These are phyloP conservation scores for Arabidopsis hybrid DNA, from an alignment of 441 rosid genomes.

Conservation along the genomic window DNA sequence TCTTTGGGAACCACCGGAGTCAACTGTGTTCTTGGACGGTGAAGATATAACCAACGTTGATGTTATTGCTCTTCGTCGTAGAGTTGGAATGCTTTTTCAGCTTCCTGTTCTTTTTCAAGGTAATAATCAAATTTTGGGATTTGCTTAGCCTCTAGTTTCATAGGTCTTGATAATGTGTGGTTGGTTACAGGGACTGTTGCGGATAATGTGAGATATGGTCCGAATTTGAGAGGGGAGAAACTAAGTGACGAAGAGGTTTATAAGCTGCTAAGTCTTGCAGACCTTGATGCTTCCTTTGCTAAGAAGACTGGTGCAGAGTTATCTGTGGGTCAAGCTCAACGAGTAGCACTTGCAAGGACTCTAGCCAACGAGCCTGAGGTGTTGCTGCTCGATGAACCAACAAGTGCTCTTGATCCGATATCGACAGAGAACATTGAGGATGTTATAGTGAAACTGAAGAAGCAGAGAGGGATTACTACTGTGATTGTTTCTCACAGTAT, in stretches of 20 bases:
- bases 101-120: conserved; percentile 88
- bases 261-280: conserved; percentile 75
- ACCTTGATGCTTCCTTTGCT: conserved; percentile 69
- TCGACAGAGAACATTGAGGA: conserved; percentile 89
- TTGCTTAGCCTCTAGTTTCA: background rate
- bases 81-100: conserved; percentile 98
- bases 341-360: conserved; percentile 94
- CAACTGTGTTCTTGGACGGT: conserved; percentile 74
- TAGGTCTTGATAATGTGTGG: background rate
- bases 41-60: conserved; percentile 64
- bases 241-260: conserved; percentile 59
- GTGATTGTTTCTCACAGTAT: conserved; percentile 89
- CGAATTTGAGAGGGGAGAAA: conserved; percentile 69
- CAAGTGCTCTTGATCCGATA: conserved; percentile 87
- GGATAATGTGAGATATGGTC: conserved; percentile 83
- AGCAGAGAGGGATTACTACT: conserved; percentile 61
- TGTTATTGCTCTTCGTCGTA: conserved; percentile 79
- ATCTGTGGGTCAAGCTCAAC: conserved; percentile 88
- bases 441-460: conserved; percentile 73
- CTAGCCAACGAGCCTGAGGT: conserved; percentile 91
- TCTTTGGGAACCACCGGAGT: conserved; percentile 84
- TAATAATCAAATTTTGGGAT: conserved; percentile 25
- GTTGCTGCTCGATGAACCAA: conserved; percentile 81
- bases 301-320: conserved; percentile 65
- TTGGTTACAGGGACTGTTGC: conserved; percentile 71